These are phyloP conservation scores for Moelleriella libera DNA, from an alignment of 2,329 filamentous ascomycete genomes.

Conservation along the genomic window DNA sequence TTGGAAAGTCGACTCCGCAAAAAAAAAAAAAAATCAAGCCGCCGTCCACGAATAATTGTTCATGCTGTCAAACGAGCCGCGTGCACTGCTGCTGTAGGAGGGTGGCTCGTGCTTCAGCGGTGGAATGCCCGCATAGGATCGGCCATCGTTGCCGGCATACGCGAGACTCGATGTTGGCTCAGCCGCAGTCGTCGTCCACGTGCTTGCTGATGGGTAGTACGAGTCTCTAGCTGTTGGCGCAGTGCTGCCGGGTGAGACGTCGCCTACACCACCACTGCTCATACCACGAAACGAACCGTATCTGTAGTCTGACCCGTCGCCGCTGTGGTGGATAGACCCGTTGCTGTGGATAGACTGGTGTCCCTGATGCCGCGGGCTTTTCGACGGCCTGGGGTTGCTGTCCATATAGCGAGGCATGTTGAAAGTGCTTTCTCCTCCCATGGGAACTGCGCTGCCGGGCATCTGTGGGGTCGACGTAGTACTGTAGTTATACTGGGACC, in stretches of 20 bases:
- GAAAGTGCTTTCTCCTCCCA: conserved; percentile 29
- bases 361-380: conserved; percentile 39
- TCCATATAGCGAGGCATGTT: conserved; percentile 45
- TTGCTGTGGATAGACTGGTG: conserved; percentile 39
- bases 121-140: conserved; percentile 10
- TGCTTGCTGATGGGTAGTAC: conserved; percentile 36
- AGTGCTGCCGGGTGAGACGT: conserved; percentile 16
- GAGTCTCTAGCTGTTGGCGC: conserved; percentile 24
- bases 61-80: conserved; percentile 33
- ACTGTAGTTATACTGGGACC: conserved; percentile 41
- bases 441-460: conserved; percentile 21
- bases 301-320: conserved; percentile 39
- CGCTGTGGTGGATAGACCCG: conserved; percentile 28
- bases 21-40: conserved; percentile 16
- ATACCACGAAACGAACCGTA: conserved; percentile 31
- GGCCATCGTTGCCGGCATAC: conserved; percentile 29
- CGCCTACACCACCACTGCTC: conserved; percentile 12
- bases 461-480: conserved; percentile 36
- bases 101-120: conserved; percentile 21
- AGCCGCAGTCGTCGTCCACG: conserved; percentile 36
- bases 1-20: no score
- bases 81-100: conserved; percentile 23
- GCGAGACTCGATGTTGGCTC: conserved; percentile 29
- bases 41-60: conserved; percentile 45
- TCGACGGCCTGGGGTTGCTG: conserved; percentile 34